phyloP scores from a whole-genome alignment of 2,329 filamentous ascomycete species.

The Lachnellula hyalina region DNA sequence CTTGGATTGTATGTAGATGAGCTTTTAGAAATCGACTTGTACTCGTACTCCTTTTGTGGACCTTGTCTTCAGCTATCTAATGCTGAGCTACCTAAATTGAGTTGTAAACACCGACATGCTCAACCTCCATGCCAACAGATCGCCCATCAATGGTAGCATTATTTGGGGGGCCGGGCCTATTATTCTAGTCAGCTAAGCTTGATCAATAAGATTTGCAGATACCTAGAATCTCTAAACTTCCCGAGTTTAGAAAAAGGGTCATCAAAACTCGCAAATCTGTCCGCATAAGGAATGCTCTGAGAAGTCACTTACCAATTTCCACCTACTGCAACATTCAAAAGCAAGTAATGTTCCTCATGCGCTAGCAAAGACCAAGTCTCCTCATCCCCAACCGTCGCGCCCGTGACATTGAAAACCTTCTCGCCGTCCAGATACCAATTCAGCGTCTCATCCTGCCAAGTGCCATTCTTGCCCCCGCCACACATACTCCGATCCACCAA shows the following conservation, averaged over 20 bases:
- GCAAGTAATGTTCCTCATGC: conserved; percentile 31
- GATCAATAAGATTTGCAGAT: not conserved
- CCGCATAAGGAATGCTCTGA: not conserved
- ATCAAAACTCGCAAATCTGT: no score
- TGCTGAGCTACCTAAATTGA: conserved; percentile 4
- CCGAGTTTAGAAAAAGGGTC: not conserved
- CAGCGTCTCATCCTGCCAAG: conserved; percentile 28
- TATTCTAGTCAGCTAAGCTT: no score
- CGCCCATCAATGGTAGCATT: conserved; percentile 31
- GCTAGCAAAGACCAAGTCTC: conserved; percentile 31
- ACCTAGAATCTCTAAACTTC: conserved; percentile 5
- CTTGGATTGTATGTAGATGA: not conserved
- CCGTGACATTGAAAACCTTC: conserved; percentile 26
- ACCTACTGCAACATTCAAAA: conserved; percentile 39
- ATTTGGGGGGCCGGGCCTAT: conserved; percentile 30
- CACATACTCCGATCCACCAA: conserved; percentile 31
- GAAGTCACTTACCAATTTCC: conserved; percentile 23
- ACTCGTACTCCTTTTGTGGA: no score
- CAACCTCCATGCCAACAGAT: conserved; percentile 34
- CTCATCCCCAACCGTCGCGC: conserved; percentile 24
- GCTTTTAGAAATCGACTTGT: not conserved
- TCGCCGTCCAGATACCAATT: conserved; percentile 34
- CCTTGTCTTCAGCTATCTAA: no score
- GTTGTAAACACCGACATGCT: conserved; percentile 37
- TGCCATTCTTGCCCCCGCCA: not conserved